Conservation (phyloP, 495 filamentous ascomycete genomes). For the Stereocaulon alpinum region DNA sequence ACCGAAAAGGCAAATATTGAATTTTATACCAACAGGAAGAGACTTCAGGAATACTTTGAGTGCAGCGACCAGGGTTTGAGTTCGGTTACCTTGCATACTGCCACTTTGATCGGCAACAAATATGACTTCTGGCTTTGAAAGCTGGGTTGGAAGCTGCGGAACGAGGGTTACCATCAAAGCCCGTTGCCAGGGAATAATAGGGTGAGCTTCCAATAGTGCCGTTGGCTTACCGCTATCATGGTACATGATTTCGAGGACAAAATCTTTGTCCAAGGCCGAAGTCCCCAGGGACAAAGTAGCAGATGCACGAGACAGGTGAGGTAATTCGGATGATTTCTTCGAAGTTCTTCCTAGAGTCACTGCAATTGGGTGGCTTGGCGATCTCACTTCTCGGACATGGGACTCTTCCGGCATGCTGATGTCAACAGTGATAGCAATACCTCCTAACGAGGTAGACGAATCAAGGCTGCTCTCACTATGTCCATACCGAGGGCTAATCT, state of each 20-base stretch:
- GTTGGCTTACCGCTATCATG: conserved; percentile 44
- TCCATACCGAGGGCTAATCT: conserved; percentile 55
- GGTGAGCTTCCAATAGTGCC: conserved; percentile 54
- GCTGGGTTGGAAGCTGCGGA: conserved; percentile 50
- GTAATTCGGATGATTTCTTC: conserved; percentile 29
- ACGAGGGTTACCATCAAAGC: conserved; percentile 60
- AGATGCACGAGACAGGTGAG: conserved; percentile 46
- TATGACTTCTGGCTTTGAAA: conserved; percentile 50
- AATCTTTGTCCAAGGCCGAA: conserved; percentile 29
- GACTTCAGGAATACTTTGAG: conserved; percentile 61
- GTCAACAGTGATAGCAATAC: conserved; percentile 51
- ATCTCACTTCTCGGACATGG: conserved; percentile 48
- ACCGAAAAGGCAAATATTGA: conserved; percentile 71
- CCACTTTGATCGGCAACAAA: conserved; percentile 63
- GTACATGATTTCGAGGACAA: conserved; percentile 45
- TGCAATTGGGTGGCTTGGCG: conserved; percentile 56
- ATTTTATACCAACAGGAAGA: conserved; percentile 53
- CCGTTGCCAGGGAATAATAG: conserved; percentile 46
- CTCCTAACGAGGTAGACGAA: conserved; percentile 17
- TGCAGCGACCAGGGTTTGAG: conserved; percentile 44
- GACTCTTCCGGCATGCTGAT: conserved; percentile 44
- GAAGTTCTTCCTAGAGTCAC: conserved; percentile 51
- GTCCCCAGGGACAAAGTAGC: conserved; percentile 43
- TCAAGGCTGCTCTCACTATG: not conserved
- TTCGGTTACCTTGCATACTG: conserved; percentile 47